Conservation (phyloP, 305 asterid species). For the Fraxinus latifolia region DNA sequence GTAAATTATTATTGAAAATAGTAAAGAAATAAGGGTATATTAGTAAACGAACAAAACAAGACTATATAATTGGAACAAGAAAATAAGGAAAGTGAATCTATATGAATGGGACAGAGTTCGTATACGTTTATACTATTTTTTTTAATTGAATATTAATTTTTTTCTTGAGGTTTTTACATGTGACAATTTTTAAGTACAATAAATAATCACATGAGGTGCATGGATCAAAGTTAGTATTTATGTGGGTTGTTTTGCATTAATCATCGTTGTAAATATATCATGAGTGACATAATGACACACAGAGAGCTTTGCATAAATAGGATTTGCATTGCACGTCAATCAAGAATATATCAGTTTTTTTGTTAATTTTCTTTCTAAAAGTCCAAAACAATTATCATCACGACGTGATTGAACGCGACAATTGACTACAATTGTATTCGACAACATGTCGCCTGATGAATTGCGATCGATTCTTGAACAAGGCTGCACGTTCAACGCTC, state of each 20-base stretch:
- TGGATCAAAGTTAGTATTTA: slow-evolving; percentile 38
- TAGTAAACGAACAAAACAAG: too few relatives aligned
- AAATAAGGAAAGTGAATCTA: too few relatives aligned
- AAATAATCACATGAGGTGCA: slow-evolving; percentile 42
- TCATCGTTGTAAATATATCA: slow-evolving; percentile 39
- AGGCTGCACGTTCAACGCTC: background rate
- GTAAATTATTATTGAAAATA: too few relatives aligned
- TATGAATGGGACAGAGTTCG: too few relatives aligned
- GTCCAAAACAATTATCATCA: background rate
- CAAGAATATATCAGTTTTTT: background rate
- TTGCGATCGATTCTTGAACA: background rate
- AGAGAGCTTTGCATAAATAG: slow-evolving; percentile 34
- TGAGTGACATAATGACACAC: slow-evolving; percentile 41
- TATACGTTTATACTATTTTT: background rate
- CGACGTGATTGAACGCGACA: background rate
- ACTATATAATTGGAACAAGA: too few relatives aligned
- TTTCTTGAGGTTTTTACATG: background rate
- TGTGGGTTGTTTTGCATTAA: slow-evolving; percentile 50
- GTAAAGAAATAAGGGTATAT: too few relatives aligned
- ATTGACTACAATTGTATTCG: background rate
- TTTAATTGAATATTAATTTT: background rate
- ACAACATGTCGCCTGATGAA: background rate
- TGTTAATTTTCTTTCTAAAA: background rate
- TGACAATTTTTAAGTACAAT: slow-evolving; percentile 3
- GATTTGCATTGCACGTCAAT: slow-evolving; percentile 19